Percentiles rank a stretch among this genome's conserved stretches.
Conservation (phyloP, 1,139 yeast genomes). For the Zhuliangozyma blackwelliae region DNA sequence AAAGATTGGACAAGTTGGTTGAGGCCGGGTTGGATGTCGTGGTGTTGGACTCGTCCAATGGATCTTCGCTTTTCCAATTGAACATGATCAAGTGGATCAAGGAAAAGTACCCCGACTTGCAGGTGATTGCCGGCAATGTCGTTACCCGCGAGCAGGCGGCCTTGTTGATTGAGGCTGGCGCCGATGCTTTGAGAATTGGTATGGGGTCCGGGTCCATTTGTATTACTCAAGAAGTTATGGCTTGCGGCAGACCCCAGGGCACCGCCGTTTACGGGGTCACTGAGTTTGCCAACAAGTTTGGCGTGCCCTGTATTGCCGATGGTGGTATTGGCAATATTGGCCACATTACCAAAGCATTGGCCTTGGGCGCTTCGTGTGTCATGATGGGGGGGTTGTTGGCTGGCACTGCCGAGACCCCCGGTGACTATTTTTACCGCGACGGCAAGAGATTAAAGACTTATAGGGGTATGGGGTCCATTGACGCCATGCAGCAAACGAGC, state of each 20-base stretch:
- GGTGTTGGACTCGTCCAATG: slow-evolving; percentile 93
- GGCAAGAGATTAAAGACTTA: slow-evolving; percentile 96
- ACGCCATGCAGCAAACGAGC: slow-evolving; percentile 95
- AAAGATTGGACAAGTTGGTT: slow-evolving; percentile 77
- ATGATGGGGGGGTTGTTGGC: slow-evolving; percentile 99
- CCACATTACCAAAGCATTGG: slow-evolving; percentile 93
- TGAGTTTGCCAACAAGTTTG: slow-evolving; percentile 83
- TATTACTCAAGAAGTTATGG: slow-evolving; percentile 99
- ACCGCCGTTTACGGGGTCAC: slow-evolving; percentile 88
- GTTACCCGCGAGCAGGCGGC: slow-evolving; percentile 99
- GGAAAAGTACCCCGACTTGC: slow-evolving; percentile 67
- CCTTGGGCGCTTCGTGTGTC: slow-evolving; percentile 94
- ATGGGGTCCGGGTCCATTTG: slow-evolving; percentile 99
- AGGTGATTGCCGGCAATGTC: slow-evolving; percentile 96
- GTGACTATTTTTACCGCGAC: slow-evolving; percentile 95
- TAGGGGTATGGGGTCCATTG: slow-evolving; percentile 99
- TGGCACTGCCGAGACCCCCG: slow-evolving; percentile 98
- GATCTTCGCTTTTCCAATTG: slow-evolving; percentile 92
- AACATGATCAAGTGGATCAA: slow-evolving; percentile 93
- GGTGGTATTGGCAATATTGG: slow-evolving; percentile 99
- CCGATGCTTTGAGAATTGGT: slow-evolving; percentile 97
- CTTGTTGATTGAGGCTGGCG: slow-evolving; percentile 89
- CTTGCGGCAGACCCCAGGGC: slow-evolving; percentile 99
- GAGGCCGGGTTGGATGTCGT: slow-evolving; percentile 98
- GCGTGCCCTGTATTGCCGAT: slow-evolving; percentile 97